Evolutionary conservation across 108 stramenopile genomes (phyloP).

Genomic region (Cylindrotheca fusiformis): DNA sequence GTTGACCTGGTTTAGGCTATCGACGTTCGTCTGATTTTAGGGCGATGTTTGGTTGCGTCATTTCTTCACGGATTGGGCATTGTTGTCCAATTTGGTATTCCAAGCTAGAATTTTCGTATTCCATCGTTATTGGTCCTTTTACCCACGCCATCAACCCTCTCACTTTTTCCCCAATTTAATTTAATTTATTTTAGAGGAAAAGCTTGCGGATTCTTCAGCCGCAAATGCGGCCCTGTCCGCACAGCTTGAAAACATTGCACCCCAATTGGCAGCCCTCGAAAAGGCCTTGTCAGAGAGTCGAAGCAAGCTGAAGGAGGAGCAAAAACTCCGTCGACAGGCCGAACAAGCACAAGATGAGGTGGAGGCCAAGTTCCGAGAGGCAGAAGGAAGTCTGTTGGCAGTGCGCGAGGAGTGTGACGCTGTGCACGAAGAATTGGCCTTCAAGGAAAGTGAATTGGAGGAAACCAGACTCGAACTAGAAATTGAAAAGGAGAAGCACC

Average conservation of each 20-base stretch:
- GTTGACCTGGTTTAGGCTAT: too few species aligned
- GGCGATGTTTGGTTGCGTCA: background rate
- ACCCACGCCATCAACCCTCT: background rate
- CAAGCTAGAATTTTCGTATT: constrained; percentile 14
- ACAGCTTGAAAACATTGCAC: constrained; percentile 84
- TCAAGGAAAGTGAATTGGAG: constrained; percentile 80
- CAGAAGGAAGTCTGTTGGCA: constrained; percentile 59
- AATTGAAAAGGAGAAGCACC: constrained; percentile 62
- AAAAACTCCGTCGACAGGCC: constrained; percentile 65
- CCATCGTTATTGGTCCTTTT: constrained; percentile 1
- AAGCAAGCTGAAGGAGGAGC: constrained; percentile 59
- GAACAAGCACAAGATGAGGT: constrained; percentile 79
- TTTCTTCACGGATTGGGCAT: background rate
- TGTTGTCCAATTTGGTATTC: constrained; percentile 4
- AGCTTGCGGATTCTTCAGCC: constrained; percentile 74
- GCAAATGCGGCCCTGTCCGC: constrained; percentile 78
- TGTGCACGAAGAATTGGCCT: constrained; percentile 78
- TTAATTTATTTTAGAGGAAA: constrained; percentile 55
- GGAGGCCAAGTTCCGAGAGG: constrained; percentile 67
- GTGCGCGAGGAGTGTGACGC: constrained; percentile 77
- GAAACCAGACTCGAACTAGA: constrained; percentile 78
- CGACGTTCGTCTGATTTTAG: background rate
- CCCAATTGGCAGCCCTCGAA: constrained; percentile 79
- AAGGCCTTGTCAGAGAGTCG: constrained; percentile 57
- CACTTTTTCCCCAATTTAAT: background rate